A percentile compares a stretch with the other conserved stretches of the same genome.
These are phyloP conservation scores for Zygnema cylindricum DNA, from an alignment of 139 green algal genomes.

Conservation along the genomic window DNA sequence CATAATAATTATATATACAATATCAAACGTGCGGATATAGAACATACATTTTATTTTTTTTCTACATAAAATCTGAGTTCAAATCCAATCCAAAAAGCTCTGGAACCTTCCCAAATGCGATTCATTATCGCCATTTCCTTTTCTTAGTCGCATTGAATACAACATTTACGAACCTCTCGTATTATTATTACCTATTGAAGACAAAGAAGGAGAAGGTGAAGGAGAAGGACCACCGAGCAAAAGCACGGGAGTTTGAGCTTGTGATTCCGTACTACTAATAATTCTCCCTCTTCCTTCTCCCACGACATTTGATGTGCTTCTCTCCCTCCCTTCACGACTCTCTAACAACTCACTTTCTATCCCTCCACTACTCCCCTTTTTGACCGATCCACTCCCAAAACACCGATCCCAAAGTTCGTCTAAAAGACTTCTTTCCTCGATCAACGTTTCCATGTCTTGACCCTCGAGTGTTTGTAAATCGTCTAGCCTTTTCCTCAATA, in stretches of 20 bases:
- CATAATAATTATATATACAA: too few species aligned
- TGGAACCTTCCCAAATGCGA: too few species aligned
- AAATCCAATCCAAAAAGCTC: too few species aligned
- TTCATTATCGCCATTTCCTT: too few species aligned
- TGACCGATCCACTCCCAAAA: too few species aligned
- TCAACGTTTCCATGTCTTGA: background rate
- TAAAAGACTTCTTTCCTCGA: background rate
- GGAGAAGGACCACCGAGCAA: background rate
- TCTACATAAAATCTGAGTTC: too few species aligned
- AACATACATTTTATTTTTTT: too few species aligned
- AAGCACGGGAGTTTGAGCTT: background rate
- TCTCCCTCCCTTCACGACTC: background rate
- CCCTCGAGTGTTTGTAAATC: background rate
- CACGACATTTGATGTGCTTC: background rate
- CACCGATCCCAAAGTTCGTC: conserved; percentile 15
- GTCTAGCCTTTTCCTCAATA: background rate
- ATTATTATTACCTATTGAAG: too few species aligned
- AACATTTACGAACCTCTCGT: too few species aligned
- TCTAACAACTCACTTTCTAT: background rate
- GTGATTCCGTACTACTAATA: background rate
- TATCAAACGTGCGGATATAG: too few species aligned
- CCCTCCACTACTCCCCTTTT: too few species aligned
- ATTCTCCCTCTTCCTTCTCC: background rate
- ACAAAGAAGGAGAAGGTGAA: background rate
- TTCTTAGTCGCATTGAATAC: too few species aligned